phyloP scores from a whole-genome alignment of 331 rosid genomes.

The Quercus tomentella region DNA sequence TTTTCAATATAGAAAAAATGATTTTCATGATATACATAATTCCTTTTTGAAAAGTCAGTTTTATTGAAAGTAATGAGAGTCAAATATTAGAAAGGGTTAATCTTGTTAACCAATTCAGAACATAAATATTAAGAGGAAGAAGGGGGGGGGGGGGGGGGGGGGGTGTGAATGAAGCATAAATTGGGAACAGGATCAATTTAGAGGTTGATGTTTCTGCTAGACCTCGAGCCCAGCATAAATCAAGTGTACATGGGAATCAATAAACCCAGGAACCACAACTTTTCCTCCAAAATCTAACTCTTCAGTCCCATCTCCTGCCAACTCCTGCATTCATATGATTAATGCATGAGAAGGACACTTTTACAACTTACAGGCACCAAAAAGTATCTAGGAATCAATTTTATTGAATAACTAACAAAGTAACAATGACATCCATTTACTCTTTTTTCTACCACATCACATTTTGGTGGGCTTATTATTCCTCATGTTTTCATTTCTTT shows the following conservation, averaged over 20 bases:
- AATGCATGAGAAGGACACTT: too few species aligned
- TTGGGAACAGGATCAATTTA: neutral
- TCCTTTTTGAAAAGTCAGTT: neutral
- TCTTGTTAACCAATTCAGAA: neutral
- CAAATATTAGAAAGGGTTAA: neutral
- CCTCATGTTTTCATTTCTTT: too few species aligned
- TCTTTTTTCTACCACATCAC: too few species aligned
- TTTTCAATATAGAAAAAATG: neutral
- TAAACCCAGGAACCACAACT: conserved; percentile 77
- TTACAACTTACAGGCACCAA: too few species aligned
- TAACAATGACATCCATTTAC: too few species aligned
- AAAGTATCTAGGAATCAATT: neutral
- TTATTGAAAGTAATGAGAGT: neutral
- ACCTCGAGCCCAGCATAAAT: conserved; percentile 73
- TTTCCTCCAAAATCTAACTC: too few species aligned
- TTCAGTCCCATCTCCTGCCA: too few species aligned
- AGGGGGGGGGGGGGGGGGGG: neutral
- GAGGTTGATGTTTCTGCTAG: neutral
- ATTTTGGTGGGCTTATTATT: too few species aligned
- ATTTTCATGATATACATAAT: neutral
- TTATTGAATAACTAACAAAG: neutral
- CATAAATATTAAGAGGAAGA: neutral
- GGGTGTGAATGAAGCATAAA: neutral
- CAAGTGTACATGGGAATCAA: conserved; percentile 78
- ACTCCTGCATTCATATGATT: too few species aligned